Evolutionary conservation across 225 moss, liverwort and hornwort genomes (phyloP).

Genomic region (Rhytidiadelphus loreus): DNA sequence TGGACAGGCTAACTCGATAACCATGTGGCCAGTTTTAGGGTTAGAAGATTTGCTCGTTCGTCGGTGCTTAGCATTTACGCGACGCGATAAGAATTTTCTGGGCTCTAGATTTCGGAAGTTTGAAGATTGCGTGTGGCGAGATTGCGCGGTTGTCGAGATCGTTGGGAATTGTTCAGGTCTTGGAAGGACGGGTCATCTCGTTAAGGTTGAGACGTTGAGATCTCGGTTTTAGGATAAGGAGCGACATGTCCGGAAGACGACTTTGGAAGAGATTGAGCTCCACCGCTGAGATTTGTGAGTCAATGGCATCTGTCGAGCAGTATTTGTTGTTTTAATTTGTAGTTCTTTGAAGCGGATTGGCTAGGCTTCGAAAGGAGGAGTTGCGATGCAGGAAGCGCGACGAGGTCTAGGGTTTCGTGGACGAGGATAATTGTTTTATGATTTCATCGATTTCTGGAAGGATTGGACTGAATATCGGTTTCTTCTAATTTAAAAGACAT

Average conservation of each 20-base stretch:
- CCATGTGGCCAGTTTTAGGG: background rate
- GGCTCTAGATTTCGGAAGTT: background rate
- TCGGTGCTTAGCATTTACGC: background rate
- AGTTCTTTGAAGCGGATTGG: background rate
- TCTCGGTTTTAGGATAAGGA: background rate
- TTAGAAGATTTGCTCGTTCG: background rate
- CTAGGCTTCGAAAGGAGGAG: background rate
- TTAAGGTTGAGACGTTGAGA: background rate
- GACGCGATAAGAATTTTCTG: background rate
- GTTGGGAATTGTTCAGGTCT: background rate
- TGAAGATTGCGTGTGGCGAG: background rate
- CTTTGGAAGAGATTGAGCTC: background rate
- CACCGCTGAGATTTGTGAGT: background rate
- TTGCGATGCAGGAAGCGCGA: background rate
- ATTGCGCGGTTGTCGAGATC: background rate
- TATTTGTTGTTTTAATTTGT: background rate
- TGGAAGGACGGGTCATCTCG: background rate
- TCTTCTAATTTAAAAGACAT: background rate
- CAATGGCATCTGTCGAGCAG: too few species aligned
- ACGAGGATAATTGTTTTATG: background rate
- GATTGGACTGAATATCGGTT: too few species aligned
- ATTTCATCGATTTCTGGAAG: background rate
- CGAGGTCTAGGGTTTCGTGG: background rate
- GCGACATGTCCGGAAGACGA: background rate
- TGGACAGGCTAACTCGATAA: background rate